These are phyloP conservation scores for Russula lepida DNA, from an alignment of 768 basidiomycete genomes.

Conservation along the genomic window DNA sequence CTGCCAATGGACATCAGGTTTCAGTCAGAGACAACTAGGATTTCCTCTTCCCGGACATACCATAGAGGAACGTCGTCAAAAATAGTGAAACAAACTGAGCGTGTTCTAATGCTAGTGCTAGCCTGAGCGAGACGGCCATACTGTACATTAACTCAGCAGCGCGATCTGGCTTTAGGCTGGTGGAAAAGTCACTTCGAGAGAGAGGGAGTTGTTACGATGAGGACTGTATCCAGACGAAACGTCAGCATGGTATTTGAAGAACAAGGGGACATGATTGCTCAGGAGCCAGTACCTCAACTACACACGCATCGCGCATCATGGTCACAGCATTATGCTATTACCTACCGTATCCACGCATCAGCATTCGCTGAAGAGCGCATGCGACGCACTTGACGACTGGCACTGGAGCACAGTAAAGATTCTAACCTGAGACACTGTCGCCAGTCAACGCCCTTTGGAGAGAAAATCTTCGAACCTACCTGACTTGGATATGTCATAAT, in stretches of 20 bases:
- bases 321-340: too few species aligned
- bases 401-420: neutral
- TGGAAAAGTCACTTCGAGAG: neutral
- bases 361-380: neutral
- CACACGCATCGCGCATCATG: too few species aligned
- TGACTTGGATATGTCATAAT: too few species aligned
- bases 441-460: too few species aligned
- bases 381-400: neutral
- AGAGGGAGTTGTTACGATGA: neutral
- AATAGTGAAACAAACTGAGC: neutral
- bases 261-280: neutral
- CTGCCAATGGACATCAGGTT: neutral
- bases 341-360: neutral
- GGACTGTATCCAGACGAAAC: neutral
- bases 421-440: neutral
- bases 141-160: neutral
- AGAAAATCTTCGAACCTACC: too few species aligned
- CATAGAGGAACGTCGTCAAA: conserved; percentile 5
- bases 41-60: neutral
- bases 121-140: neutral
- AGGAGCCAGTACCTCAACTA: neutral
- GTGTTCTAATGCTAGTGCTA: neutral
- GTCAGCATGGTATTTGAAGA: neutral
- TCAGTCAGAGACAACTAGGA: neutral
- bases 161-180: neutral